Base-by-base conservation (phyloP, 176 grass and related monocot species). In the Themeda triandra region DNA sequence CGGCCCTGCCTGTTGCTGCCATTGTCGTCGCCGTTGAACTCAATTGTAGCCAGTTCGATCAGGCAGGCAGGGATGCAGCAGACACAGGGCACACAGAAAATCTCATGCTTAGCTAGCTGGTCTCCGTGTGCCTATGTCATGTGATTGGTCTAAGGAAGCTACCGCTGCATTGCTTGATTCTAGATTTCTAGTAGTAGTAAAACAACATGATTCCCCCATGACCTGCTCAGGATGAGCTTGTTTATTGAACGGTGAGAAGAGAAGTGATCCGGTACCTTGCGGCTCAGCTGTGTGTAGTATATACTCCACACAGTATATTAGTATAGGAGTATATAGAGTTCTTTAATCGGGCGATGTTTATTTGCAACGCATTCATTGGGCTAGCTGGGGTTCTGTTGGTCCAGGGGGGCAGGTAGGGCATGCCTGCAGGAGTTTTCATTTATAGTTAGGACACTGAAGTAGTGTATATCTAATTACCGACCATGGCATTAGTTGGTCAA, bases 71-170 rank as follows among this genome's bases (percentile, higher is more conserved):
- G 56, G n/a, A 60, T 10, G 24, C 54, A 42, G 46, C 3, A 29
- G 59, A 24, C 69, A 32, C 69, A 32, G 69, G 30, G 78, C 24
- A 56, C n/a, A 54, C 56, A 64, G 56, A 73, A 37, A 58, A 74
- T 68, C 45, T 41, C 60, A 24, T 71, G 86, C 39, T n/a, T 77
- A 12, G 58, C n/a, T 18, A 25, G 62, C 28, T 30, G 25, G 39
- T 66, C 81, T 32, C 44, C 81, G 60, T 18, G 15, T 18, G 82
- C 39, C 18, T 14, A 75, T 51, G 49, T 85, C 87, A 85, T 41
- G 71, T 81, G 82, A 89, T 75, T 89, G 87, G 87, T 85, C 62
- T 14, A 74, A 15, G 56, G 59, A 81, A 71, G 72, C 77, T 31
- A 75, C 73, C 10, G 14, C 74, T 35, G 28, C 67, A 65, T 69